Base-by-base conservation (phyloP, 305 asterid genomes). In the Petunia hybrid region DNA sequence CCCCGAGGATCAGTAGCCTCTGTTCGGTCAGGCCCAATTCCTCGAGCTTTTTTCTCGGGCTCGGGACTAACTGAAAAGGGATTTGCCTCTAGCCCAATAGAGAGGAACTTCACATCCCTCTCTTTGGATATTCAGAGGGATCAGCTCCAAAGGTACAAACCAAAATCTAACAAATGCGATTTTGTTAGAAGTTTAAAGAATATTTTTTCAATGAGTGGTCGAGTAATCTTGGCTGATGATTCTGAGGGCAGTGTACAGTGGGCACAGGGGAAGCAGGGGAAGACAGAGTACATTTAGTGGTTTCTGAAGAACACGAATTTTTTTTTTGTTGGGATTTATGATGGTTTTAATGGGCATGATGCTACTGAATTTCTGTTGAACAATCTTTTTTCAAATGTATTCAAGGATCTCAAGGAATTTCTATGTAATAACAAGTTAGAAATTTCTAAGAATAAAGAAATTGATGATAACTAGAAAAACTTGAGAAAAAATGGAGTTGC, bases 241-340 rank as follows among this genome's bases (percentile, higher is more conserved):
- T 83, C 85, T 41, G 92, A 91, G 12, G 80, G 45, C 64, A 93
- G 86, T 64, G 87, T 93, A 62, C 97, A 93, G 88, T 92, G 98
- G 98, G 99, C 98, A 0, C 97, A 95, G 64, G 98, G 99, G 8
- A 95, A 93, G 97, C 99, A 0, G 99, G 99, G 3, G 97, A 95
- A 68, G 97, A 93, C 77, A 79, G 98, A 60, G 97, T 92, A 2
- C 98, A 93, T 80, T 69, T 93, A 8, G 99, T 91, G 71, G 87
- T 95, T 10, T 95, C 99, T 5, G 97, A 93, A 69, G 99, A 93
- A 62, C 90, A 89, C 48, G 93, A 89, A 0, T 91, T 94, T 97
- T 94, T 94, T 90, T 80, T 95, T 92, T 82, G 99, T 90, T 38
- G 98, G 98, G 68, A 91, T 95, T 55, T 93, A 92, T 73, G 98